A percentile compares a stretch with the other conserved stretches of the same genome.
Conservation (phyloP, 257 asterid species). For the Petunia secreta region DNA sequence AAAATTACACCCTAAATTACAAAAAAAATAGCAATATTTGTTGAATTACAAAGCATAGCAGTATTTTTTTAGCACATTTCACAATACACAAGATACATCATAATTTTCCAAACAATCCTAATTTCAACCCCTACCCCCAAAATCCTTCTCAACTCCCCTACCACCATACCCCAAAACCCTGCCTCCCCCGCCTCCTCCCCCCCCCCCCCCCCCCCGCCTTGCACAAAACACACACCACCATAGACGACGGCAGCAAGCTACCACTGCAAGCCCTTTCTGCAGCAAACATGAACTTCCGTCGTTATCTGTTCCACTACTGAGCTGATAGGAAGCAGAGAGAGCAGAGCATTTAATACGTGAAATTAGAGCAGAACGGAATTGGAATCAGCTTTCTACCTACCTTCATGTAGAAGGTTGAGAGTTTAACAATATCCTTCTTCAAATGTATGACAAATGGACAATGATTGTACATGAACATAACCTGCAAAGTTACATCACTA, state of each 20-base stretch:
- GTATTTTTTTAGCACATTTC: too few relatives aligned
- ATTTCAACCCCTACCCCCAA: too few relatives aligned
- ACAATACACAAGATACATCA: too few relatives aligned
- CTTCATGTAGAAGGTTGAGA: slow-evolving; percentile 81
- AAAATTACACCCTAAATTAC: too few relatives aligned
- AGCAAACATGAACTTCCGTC: slow-evolving; percentile 24
- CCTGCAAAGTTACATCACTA: slow-evolving; percentile 45
- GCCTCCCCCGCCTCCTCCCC: too few relatives aligned
- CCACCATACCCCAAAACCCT: too few relatives aligned
- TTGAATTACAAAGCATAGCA: too few relatives aligned
- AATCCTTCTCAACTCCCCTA: too few relatives aligned
- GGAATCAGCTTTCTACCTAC: slow-evolving; percentile 40
- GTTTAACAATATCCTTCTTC: slow-evolving; percentile 79
- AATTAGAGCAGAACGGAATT: slow-evolving; percentile 25
- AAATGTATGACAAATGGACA: slow-evolving; percentile 84
- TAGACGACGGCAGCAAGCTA: slow-evolving; percentile 37
- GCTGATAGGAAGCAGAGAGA: slow-evolving; percentile 20
- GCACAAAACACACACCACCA: too few relatives aligned
- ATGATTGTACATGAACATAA: slow-evolving; percentile 87
- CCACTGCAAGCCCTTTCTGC: slow-evolving; percentile 94
- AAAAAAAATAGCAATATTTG: too few relatives aligned
- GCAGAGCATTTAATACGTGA: slow-evolving; percentile 16
- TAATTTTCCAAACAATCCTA: too few relatives aligned
- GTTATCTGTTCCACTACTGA: slow-evolving; percentile 14
- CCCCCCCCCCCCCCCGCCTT: too few relatives aligned